phyloP scores from a whole-genome alignment of 169 alveolate species.

The Fabrea salina region DNA sequence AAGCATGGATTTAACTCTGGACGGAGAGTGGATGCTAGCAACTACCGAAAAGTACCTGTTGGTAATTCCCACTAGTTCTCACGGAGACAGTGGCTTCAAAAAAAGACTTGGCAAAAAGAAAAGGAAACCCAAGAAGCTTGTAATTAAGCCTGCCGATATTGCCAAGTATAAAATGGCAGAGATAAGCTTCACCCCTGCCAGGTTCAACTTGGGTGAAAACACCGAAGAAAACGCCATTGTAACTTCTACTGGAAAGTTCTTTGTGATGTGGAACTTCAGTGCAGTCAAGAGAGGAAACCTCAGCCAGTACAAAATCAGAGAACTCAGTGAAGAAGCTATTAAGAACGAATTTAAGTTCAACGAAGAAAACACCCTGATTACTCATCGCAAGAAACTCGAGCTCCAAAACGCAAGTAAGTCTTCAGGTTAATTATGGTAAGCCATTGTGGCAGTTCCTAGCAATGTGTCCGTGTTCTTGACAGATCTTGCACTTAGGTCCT shows the following conservation, averaged over 20 bases:
- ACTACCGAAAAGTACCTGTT: background rate
- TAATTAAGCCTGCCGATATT: background rate
- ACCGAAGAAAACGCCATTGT: background rate
- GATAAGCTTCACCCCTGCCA: slow-evolving; percentile 22
- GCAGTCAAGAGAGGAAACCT: background rate
- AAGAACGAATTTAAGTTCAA: slow-evolving; percentile 12
- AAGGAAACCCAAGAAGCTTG: background rate
- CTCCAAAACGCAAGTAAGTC: no score
- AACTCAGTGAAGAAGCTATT: background rate
- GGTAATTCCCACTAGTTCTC: background rate
- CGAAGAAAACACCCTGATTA: background rate
- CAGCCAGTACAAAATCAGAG: background rate
- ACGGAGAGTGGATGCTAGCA: slow-evolving; percentile 18
- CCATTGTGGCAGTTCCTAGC: slow-evolving; percentile 6
- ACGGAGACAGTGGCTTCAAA: background rate
- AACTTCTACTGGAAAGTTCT: slow-evolving; percentile 24
- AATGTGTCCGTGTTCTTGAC: background rate
- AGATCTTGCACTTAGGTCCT: slow-evolving; percentile 2
- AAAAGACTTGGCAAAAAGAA: slow-evolving; percentile 4
- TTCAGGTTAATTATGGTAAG: no score
- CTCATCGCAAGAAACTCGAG: background rate
- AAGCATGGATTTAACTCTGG: background rate
- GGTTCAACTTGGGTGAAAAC: background rate
- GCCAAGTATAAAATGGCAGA: background rate
- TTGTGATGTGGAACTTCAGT: slow-evolving; percentile 9